phyloP scores from a whole-genome alignment of 163 green algal genomes.

The Prototheca wickerhamii region DNA sequence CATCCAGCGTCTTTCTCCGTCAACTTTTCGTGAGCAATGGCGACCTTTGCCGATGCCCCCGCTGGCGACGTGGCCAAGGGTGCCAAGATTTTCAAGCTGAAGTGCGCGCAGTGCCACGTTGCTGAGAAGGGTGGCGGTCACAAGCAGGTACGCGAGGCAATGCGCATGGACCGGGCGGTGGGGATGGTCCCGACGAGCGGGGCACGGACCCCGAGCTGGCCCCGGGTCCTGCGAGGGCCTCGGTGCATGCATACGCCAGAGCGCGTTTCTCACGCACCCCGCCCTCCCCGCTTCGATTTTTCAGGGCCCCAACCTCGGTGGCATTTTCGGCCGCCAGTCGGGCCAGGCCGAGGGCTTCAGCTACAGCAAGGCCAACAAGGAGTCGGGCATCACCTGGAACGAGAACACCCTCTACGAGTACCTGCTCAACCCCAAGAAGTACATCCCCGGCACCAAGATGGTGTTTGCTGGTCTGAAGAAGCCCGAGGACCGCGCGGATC shows the following conservation, averaged over 20 bases:
- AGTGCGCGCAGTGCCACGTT: constrained; percentile 94
- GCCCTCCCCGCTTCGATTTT: no score
- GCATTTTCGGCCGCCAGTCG: constrained; percentile 76
- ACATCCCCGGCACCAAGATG: constrained; percentile 95
- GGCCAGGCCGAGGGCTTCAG: constrained; percentile 76
- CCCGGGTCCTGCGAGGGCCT: no score
- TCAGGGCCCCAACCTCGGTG: constrained; percentile 80
- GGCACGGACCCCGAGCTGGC: no score
- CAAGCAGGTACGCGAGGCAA: constrained; percentile 77
- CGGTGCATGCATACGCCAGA: no score
- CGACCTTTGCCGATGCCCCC: constrained; percentile 70
- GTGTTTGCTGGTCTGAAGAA: constrained; percentile 99
- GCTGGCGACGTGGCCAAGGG: constrained; percentile 50
- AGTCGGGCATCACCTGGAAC: constrained; percentile 83
- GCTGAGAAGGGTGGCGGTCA: constrained; percentile 80
- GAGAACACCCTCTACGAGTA: constrained; percentile 97
- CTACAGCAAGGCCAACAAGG: constrained; percentile 98
- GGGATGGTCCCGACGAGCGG: background rate
- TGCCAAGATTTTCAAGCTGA: constrained; percentile 95
- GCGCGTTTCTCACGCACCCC: no score
- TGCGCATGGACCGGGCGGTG: background rate
- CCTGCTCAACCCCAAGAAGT: constrained; percentile 97
- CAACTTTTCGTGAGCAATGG: constrained; percentile 47
- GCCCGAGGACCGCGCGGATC: constrained; percentile 58
- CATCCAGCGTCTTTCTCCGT: no score